Percentiles rank a stretch among this genome's conserved stretches.
phyloP scores from a whole-genome alignment of 306 rosid genomes.

The Biancaea sappan region DNA sequence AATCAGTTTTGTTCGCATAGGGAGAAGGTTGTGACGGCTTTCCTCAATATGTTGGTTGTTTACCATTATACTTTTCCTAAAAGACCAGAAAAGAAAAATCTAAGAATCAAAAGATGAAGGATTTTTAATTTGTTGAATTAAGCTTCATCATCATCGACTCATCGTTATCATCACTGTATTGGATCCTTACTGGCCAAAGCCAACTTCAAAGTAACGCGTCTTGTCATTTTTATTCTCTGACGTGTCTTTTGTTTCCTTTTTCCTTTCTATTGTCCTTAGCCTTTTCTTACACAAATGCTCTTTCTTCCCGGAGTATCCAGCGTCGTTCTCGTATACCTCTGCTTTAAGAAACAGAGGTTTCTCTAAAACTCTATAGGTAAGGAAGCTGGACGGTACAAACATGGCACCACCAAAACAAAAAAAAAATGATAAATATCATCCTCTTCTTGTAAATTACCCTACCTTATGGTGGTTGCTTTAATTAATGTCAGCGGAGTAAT shows the following conservation, averaged over 20 bases:
- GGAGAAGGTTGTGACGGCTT: background rate
- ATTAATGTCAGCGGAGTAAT: no score
- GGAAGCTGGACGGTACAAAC: background rate
- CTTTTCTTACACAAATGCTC: background rate
- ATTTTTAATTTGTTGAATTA: background rate
- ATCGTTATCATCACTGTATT: background rate
- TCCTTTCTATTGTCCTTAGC: background rate
- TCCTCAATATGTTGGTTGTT: no score
- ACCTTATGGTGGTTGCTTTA: no score
- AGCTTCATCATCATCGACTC: background rate
- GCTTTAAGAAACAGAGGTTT: background rate
- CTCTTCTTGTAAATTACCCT: background rate
- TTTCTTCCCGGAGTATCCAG: background rate
- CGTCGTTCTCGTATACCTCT: background rate
- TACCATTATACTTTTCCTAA: background rate
- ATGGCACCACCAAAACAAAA: background rate
- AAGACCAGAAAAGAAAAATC: background rate
- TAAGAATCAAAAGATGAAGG: no score
- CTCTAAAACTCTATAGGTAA: background rate
- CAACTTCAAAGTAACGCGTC: background rate
- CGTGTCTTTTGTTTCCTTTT: background rate
- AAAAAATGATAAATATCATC: background rate
- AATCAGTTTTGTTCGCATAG: background rate
- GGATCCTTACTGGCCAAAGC: background rate
- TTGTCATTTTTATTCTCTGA: background rate